Evolutionary conservation across 768 basidiomycete species (phyloP).

Genomic region (Strobilomyces echinocephalus): DNA sequence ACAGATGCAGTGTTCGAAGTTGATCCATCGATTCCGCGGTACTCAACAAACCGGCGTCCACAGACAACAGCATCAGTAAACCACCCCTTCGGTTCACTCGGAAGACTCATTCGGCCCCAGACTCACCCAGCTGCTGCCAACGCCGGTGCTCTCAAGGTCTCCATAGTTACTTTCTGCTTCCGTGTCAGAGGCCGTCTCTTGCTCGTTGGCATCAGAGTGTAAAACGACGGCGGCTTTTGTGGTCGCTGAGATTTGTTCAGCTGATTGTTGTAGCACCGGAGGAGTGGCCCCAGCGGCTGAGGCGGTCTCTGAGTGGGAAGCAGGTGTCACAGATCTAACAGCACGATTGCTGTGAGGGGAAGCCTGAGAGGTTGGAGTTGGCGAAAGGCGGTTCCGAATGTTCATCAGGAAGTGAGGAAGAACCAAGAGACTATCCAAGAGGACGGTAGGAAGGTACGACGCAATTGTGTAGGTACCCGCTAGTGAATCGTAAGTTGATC

Average conservation of each 20-base stretch:
- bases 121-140: slow-evolving; percentile 69
- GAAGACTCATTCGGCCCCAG: slow-evolving; percentile 32
- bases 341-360: slow-evolving; percentile 27
- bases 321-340: slow-evolving; percentile 13
- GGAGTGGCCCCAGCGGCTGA: not conserved
- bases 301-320: slow-evolving; percentile 11
- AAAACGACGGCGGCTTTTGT: slow-evolving; percentile 7
- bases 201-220: slow-evolving; percentile 13
- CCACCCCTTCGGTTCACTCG: slow-evolving; percentile 9
- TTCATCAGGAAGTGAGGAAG: slow-evolving; percentile 63
- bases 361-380: slow-evolving; percentile 42
- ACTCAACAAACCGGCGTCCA: not conserved
- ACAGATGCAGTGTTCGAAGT: slow-evolving; percentile 5
- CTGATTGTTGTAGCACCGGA: slow-evolving; percentile 2
- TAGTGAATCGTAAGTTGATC: slow-evolving; percentile 27
- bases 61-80: not conserved
- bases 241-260: slow-evolving; percentile 5
- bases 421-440: slow-evolving; percentile 62
- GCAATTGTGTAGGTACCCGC: slow-evolving; percentile 68
- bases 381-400: slow-evolving; percentile 56
- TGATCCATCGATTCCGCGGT: not conserved
- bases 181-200: slow-evolving; percentile 56
- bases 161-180: slow-evolving; percentile 64
- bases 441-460: slow-evolving; percentile 58
- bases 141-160: slow-evolving; percentile 45